phyloP scores from a whole-genome alignment of 192 early-diverging fungal genomes.

The Coemansia sp. region DNA sequence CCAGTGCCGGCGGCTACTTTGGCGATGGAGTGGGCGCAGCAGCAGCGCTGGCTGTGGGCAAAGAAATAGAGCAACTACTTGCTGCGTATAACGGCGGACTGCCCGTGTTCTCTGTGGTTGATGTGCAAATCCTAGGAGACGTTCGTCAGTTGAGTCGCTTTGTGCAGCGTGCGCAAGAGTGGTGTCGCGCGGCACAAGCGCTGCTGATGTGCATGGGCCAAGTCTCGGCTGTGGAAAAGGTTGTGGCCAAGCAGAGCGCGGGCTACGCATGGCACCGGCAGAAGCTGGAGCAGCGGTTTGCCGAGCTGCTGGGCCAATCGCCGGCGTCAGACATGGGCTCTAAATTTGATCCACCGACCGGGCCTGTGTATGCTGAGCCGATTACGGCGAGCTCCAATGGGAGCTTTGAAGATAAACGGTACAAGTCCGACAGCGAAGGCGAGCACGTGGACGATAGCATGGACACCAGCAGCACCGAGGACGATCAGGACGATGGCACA shows the following conservation, averaged over 20 bases:
- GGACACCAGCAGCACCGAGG: constrained; percentile 10
- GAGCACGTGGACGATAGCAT: neutral
- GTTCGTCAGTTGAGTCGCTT: constrained; percentile 52
- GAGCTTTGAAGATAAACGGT: neutral
- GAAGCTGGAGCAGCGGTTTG: constrained; percentile 30
- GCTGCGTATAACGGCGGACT: constrained; percentile 6
- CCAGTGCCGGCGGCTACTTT: neutral
- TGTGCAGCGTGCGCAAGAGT: constrained; percentile 44
- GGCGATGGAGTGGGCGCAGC: neutral
- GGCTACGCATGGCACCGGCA: constrained; percentile 40
- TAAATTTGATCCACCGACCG: neutral
- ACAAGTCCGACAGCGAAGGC: constrained; percentile 12
- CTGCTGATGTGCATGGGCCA: constrained; percentile 36
- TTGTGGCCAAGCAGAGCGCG: constrained; percentile 21
- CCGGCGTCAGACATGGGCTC: neutral
- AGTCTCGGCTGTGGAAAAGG: constrained; percentile 19
- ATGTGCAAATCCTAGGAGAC: constrained; percentile 38
- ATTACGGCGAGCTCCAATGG: neutral
- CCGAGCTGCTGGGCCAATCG: constrained; percentile 7
- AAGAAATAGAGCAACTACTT: constrained; percentile 36
- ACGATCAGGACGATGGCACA: constrained; percentile 14
- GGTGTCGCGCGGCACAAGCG: constrained; percentile 47
- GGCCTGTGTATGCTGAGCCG: neutral
- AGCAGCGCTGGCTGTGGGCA: constrained; percentile 15
- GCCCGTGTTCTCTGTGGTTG: constrained; percentile 10